Conservation (phyloP, 345 rosid genomes). For the Firmiana major region DNA sequence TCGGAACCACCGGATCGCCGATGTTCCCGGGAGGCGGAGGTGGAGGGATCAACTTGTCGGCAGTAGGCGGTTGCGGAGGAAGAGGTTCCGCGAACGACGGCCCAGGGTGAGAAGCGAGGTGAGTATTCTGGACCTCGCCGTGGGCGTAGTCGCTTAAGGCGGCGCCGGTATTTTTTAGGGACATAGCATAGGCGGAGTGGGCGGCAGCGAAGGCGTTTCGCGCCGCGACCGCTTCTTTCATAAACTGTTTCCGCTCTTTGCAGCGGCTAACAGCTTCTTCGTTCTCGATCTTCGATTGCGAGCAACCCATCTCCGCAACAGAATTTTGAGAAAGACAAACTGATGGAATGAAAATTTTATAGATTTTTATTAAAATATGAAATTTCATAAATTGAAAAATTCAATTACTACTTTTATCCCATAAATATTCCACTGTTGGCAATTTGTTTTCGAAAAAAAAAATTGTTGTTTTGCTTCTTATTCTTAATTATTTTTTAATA, state of each 20-base stretch:
- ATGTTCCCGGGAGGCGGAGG: slow-evolving; percentile 32
- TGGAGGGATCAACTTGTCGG: slow-evolving; percentile 38
- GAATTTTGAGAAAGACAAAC: no score
- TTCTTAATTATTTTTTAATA: no score
- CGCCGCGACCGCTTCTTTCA: slow-evolving; percentile 66
- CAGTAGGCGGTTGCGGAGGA: slow-evolving; percentile 6
- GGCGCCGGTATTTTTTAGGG: slow-evolving; percentile 85
- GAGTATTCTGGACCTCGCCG: slow-evolving; percentile 51
- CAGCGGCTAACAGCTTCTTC: slow-evolving; percentile 88
- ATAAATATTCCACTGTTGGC: no score
- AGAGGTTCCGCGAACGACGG: slow-evolving; percentile 1
- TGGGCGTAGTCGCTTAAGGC: slow-evolving; percentile 82
- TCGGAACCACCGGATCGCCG: slow-evolving; percentile 19
- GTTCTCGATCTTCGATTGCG: slow-evolving; percentile 92
- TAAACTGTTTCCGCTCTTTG: slow-evolving; percentile 59
- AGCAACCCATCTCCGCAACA: slow-evolving; percentile 61
- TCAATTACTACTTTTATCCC: no score
- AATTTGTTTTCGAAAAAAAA: no score
- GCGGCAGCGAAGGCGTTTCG: slow-evolving; percentile 99
- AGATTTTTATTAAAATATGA: background rate
- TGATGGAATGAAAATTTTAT: background rate
- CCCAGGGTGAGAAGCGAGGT: slow-evolving; percentile 10
- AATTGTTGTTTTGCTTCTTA: no score
- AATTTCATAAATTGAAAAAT: no score
- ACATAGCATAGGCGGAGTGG: slow-evolving; percentile 71